Evolutionary conservation across 192 early-diverging fungal species (phyloP), one percentile per base, ranked within the genome.

Genomic region (Kappamyces sp.): DNA sequence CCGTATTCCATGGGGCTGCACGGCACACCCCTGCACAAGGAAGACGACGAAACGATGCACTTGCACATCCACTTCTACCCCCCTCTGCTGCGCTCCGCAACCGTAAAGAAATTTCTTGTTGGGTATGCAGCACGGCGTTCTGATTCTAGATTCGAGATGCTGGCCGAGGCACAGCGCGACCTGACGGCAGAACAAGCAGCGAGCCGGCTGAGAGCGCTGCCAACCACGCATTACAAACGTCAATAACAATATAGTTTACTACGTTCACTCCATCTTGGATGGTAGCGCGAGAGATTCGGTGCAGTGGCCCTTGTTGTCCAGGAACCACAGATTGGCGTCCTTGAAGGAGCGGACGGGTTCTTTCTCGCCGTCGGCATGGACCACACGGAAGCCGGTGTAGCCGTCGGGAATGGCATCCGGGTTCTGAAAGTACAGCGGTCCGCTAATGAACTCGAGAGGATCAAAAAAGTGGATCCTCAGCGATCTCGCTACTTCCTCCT

Each of bases 1-100:
- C 93, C 95, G 1, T 98, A 98, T 69, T 92, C 90, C 1, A 95
- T 95, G 92, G 94, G 94, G 1, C 66, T 98, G 53, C 95, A 98
- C 69, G 87, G 90, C 53, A 79, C 91, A 1, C 93, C 93, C 0
- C 72, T 84, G 1, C 77, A 80, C 48, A 72, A 63, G 0, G 63
- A 76, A 6, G 70, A 80, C 2, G 71, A 85, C 44, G 62, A 68
- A 1, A 61, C 64, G 1, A 57, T 57, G 32, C 92, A 94, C 68
- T 66, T 98, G 35, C 95, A 98, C 62, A 42, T 95, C 46, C 95
- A 98, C 65, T 97, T 93, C 68, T 98, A 98, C 65, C 95, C 95
- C 32, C 91, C 95, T 36, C 75, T 98, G 38, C 70, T 98, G 61
- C 75, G 95, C 58, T 90, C 82, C 61, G 86, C 93, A 2, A 88